Percentiles rank a stretch among this genome's conserved stretches.
Conservation (phyloP, 129 eudicot genomes). For the Tanacetum coccineum region DNA sequence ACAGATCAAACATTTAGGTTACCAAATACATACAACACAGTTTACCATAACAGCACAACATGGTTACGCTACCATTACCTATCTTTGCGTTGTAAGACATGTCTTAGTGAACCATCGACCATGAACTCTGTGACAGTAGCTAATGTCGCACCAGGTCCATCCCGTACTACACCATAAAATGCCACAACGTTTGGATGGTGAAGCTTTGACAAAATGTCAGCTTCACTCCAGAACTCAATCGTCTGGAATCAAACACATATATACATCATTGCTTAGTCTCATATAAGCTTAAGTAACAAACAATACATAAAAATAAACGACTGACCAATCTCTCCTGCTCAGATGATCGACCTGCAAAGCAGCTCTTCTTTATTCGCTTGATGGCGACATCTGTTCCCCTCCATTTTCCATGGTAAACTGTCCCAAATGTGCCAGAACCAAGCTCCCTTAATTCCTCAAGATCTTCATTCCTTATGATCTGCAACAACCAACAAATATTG, state of each 20-base stretch:
- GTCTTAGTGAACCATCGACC: conserved; percentile 92
- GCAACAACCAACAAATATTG: too few relatives aligned
- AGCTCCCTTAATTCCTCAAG: too few relatives aligned
- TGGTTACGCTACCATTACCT: conserved; percentile 37
- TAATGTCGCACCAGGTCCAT: conserved; percentile 89
- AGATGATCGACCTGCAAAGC: too few relatives aligned
- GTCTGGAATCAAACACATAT: conserved; percentile 36
- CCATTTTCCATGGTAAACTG: conserved; percentile 98
- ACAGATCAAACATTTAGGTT: too few relatives aligned
- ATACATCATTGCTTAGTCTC: background rate
- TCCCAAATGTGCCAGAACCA: too few relatives aligned
- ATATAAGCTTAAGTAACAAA: background rate
- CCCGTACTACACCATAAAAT: conserved; percentile 89
- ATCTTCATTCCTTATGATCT: too few relatives aligned
- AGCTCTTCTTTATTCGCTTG: conserved; percentile 77
- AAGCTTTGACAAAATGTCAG: conserved; percentile 80
- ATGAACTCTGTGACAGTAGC: conserved; percentile 92
- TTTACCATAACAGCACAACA: background rate
- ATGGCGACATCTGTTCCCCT: conserved; percentile 95
- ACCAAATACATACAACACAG: background rate
- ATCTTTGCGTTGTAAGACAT: conserved; percentile 76
- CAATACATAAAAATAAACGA: background rate
- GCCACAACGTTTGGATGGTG: conserved; percentile 97
- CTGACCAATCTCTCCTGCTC: conserved; percentile 77
- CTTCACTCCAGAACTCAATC: conserved; percentile 89